Base-by-base conservation (phyloP, 2,329 filamentous ascomycete species). In the Didymella sp. region DNA sequence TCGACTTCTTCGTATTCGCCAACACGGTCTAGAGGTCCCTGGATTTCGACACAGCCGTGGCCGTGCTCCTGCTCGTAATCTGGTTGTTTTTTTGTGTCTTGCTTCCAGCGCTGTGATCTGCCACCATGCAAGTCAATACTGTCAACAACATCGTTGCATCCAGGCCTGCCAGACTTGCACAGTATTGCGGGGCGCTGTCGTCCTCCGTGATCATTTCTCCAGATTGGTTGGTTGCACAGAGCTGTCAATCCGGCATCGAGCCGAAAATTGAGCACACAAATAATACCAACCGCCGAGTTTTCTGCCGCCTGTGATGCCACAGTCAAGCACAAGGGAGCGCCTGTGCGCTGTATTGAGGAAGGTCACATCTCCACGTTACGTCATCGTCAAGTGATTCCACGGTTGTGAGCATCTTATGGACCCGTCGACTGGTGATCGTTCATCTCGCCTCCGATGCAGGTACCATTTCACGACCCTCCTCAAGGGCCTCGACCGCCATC, bases 141-240 rank as follows among this genome's bases (percentile, higher is more conserved):
- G 17, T 44, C 30, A 19, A n/a, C 41, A 45, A 51, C 30, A 30
- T 21, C 27, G 43, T 33, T 40, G 43, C 43, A 37, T 41, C 37
- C 24, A 43, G 47, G 30, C 31, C 30, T 21, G 38, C 54, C 48
- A 28, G 42, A 42, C 38, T 48, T 15, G 27, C 54, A 57, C 54
- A 52, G 19, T 48, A 49, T 52, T n/a, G 25, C 38, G 48, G 44
- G 54, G 54, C 54, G 41, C 49, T 52, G 43, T 40, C 37, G 54
- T 42, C 35, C 54, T 51, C 54, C 27, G 47, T 56, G 48, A 57
- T 40, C 54, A 45, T 15, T 42, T 52, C 48, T 52, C 48, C 48
- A 52, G 48, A 52, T 57, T 37, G 43, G 21, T 27, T 45, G 31
- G 58, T 63, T 44, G 61, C 60, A 63, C 63, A 58, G 55, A 51